phyloP scores from a whole-genome alignment of 345 rosid genomes.

The Erodium maritimum region DNA sequence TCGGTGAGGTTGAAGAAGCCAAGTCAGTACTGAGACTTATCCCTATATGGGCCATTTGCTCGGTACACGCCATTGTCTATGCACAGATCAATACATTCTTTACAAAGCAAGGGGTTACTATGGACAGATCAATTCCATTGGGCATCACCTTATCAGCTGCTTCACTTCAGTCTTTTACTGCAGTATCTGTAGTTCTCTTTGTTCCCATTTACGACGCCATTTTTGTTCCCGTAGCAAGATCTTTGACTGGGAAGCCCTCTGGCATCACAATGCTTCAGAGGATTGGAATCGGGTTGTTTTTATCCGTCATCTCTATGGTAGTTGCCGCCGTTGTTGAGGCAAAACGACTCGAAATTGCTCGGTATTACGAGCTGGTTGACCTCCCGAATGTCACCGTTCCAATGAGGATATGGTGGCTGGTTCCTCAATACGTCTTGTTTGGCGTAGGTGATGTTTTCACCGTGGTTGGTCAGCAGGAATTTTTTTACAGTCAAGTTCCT shows the following conservation, averaged over 20 bases:
- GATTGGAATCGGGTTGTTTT: slow-evolving; percentile 44
- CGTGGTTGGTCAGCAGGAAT: slow-evolving; percentile 57
- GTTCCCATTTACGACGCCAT: slow-evolving; percentile 40
- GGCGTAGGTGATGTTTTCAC: slow-evolving; percentile 48
- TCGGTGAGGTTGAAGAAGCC: slow-evolving; percentile 49
- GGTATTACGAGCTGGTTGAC: slow-evolving; percentile 30
- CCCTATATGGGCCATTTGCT: slow-evolving; percentile 46
- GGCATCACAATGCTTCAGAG: slow-evolving; percentile 67
- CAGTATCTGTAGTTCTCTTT: slow-evolving; percentile 27
- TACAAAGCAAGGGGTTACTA: slow-evolving; percentile 52
- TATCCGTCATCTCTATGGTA: slow-evolving; percentile 34
- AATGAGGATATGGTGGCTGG: slow-evolving; percentile 57
- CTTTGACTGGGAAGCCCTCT: slow-evolving; percentile 28
- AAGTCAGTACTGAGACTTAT: slow-evolving; percentile 39
- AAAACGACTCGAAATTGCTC: slow-evolving; percentile 36
- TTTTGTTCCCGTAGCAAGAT: slow-evolving; percentile 39
- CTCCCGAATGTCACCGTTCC: slow-evolving; percentile 33
- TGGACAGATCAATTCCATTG: slow-evolving; percentile 37
- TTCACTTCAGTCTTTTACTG: slow-evolving; percentile 32
- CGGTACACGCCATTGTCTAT: slow-evolving; percentile 36
- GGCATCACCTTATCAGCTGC: slow-evolving; percentile 35
- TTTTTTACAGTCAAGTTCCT: slow-evolving; percentile 56
- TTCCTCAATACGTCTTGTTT: slow-evolving; percentile 45
- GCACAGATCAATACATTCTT: slow-evolving; percentile 50
- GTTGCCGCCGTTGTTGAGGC: slow-evolving; percentile 38